These are phyloP conservation scores for Deuterostichococcus epilithicus DNA, from an alignment of 139 green algal species.

Conservation along the genomic window DNA sequence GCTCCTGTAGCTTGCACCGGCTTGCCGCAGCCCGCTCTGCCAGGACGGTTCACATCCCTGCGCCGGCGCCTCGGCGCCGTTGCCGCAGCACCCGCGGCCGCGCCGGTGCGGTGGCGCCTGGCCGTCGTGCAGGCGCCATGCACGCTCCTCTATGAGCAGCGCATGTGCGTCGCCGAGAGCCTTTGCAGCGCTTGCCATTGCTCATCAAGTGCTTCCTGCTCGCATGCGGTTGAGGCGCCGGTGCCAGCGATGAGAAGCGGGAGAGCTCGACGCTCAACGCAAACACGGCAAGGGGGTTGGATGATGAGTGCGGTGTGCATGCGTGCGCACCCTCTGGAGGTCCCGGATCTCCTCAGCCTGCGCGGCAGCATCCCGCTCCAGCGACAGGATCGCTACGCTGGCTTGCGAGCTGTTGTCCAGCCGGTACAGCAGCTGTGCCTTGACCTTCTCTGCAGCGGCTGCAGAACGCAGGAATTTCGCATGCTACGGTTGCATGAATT, in stretches of 20 bases:
- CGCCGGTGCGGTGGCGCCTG: no score
- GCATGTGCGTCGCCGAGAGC: background rate
- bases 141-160: background rate
- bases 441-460: background rate
- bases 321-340: background rate
- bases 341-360: background rate
- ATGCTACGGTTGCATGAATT: background rate
- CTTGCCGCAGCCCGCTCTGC: no score
- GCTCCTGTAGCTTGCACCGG: background rate
- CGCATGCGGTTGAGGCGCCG: no score
- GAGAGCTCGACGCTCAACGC: background rate
- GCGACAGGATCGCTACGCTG: background rate
- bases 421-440: background rate
- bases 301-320: background rate
- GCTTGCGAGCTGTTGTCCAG: background rate
- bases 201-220: no score
- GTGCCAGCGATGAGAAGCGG: no score
- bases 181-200: no score
- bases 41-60: no score
- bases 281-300: background rate
- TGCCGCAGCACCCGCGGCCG: background rate
- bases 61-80: no score
- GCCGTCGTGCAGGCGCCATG: background rate
- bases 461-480: no score
- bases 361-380: background rate